These are phyloP conservation scores for Colletotrichum siamense DNA, from an alignment of 2,329 filamentous ascomycete genomes.

Conservation along the genomic window DNA sequence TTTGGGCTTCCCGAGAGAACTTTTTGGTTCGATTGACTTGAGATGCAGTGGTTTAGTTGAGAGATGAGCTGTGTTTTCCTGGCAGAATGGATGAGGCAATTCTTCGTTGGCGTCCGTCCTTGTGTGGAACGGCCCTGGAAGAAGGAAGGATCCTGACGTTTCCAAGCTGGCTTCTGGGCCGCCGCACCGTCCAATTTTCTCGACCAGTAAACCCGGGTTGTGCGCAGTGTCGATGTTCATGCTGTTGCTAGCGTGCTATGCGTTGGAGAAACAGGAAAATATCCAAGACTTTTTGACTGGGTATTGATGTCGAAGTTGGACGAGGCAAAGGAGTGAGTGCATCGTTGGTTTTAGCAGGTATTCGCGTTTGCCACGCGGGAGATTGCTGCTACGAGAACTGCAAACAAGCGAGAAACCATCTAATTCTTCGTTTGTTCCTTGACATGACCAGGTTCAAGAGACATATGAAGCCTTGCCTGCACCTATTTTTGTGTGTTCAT, in stretches of 20 bases:
- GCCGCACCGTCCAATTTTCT: not conserved
- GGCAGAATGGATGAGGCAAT: not conserved
- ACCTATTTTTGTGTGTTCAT: rapidly evolving
- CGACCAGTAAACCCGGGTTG: not conserved
- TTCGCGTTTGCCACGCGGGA: not conserved
- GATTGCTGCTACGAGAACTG: not conserved
- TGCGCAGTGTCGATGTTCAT: not conserved
- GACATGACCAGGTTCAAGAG: not conserved
- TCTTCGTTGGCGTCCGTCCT: not conserved
- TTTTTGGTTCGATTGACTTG: not conserved
- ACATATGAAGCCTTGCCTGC: not conserved
- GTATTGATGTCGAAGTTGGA: rapidly evolving
- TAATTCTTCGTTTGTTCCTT: not conserved
- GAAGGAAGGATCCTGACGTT: not conserved
- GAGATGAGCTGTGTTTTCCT: not conserved
- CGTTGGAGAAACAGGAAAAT: not conserved
- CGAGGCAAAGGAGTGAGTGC: not conserved
- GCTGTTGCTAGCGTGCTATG: not conserved
- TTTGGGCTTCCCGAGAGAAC: not conserved
- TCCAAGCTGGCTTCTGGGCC: not conserved
- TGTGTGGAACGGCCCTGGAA: not conserved
- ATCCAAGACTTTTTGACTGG: not conserved
- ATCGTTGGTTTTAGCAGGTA: not conserved
- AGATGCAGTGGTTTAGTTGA: not conserved
- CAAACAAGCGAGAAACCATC: not conserved